Base-by-base conservation (phyloP, 2,329 filamentous ascomycete genomes). In the Venturia pyrina region DNA sequence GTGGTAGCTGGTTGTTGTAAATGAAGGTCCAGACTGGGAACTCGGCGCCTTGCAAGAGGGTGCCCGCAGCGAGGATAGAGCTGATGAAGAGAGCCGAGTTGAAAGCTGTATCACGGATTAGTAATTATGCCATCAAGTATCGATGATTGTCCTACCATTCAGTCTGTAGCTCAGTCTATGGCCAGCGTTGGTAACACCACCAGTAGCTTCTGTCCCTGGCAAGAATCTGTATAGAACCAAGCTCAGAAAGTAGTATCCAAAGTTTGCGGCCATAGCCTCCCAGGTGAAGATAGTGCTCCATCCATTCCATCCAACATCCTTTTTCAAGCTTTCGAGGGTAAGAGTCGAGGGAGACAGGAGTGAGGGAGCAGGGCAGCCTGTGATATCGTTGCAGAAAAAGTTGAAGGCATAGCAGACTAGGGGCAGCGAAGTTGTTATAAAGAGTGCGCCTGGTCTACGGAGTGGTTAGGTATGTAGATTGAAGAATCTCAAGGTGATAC, bases 21-120 rank as follows among this genome's bases (percentile, higher is more conserved):
- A 98, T 91, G 78, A 92, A 98, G 34, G 88, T 90, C 93, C 93
- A 99, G 63, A 97, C 84, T 10, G 86, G 83, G 72, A 96, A 97
- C 24, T 93, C 83, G 63, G 91, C 86, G 66, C 93, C 93, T 70
- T 93, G 85, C 3, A 87, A 77, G 48, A 87, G 77, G 3, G 92
- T 96, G 62, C 92, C 93, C 10, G 87, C 87, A 43, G 86, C 86
- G 64, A 88, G 84, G 6, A 88, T 80, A n/a, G 83, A 82, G 57
- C 96, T 80, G 63, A 88, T 93, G 68, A 89, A 82, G 65, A 91
- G 77, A 68, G 88, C 88, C n/a, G 90, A 91, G 69, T 81, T 79
- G 76, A 95, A 88, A 11, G 91, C 90, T 93, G 70, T 37, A 48
- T 4, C 5, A 8, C 37, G 66, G 72, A 63, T 53, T 57, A 46